Base-by-base conservation (phyloP, 2,329 filamentous ascomycete genomes). In the Herpomyces periplanetae region DNA sequence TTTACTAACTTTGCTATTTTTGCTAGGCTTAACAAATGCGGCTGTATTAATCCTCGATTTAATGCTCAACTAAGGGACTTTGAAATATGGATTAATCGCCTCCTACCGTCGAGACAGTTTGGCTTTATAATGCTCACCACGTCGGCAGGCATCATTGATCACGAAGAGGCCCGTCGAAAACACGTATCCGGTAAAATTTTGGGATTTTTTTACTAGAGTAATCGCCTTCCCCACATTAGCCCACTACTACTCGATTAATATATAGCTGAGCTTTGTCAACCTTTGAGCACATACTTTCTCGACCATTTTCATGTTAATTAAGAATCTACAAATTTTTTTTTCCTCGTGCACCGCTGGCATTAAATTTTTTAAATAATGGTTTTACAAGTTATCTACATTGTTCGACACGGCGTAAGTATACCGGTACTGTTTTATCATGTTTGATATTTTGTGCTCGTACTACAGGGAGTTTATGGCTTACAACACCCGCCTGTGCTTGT, bases 61-160 rank as follows among this genome's bases (percentile, higher is more conserved):
- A 91, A 91, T 59, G 66, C 96, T 47, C 71, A 75, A 45, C 71
- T 96, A 39, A 50, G 55, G 38, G 80, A 96, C 37, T 58, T 96
- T 41, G 80, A 96, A 68, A 88, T 91, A 58, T 96, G 80, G 80
- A 71, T 91, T 37, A 69, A 85, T 51, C 85, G 85, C 61, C 65
- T 96, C 41, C 60, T 96, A 30, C 80, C 80, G 32, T 73, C 80
- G 32, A 80, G 80, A 88, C 80, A 96, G 51, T 96, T 96, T 57
- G 80, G 80, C 40, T 88, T 71, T 52, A 69, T 96, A 40, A 71
- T 96, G 47, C 64, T 96, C 38, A 96, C 80, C 45, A 96, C 80
- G 48, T 88, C 73, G 25, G 71, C 80, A 29, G 80, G 80, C 45
- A 96, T 96, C 47, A 91, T 96, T 75, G 80, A 96, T 54, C 80